These are phyloP conservation scores for Flueggea neowawraea DNA, from an alignment of 441 rosid species.

Conservation along the genomic window DNA sequence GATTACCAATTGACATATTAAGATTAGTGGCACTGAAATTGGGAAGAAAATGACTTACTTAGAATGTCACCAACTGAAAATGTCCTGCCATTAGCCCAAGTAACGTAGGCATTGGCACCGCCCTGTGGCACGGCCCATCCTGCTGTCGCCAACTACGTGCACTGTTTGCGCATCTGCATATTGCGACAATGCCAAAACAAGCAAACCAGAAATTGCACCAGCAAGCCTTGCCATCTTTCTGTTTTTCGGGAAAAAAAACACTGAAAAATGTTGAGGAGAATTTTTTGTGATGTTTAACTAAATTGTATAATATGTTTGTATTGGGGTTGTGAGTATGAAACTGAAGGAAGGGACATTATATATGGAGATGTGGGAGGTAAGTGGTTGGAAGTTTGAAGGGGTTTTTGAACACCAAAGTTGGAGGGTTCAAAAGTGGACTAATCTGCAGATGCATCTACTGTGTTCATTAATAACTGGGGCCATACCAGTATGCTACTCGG, in stretches of 20 bases:
- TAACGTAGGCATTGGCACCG: slow-evolving; percentile 17
- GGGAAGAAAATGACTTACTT: slow-evolving; percentile 10
- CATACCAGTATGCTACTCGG: no score
- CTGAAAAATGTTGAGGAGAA: no score
- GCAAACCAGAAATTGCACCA: slow-evolving; percentile 13
- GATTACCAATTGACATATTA: background rate
- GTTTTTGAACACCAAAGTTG: no score
- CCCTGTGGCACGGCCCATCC: slow-evolving; percentile 32
- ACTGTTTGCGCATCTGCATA: slow-evolving; percentile 26
- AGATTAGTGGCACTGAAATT: background rate
- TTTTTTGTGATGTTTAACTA: background rate
- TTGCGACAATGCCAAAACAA: slow-evolving; percentile 15
- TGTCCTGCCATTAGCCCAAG: slow-evolving; percentile 35
- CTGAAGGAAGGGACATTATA: no score
- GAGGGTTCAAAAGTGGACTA: no score
- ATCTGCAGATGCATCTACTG: no score
- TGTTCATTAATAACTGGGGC: no score
- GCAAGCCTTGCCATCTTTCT: slow-evolving; percentile 13
- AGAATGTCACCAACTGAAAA: slow-evolving; percentile 38
- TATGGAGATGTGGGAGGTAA: no score
- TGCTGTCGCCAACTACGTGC: slow-evolving; percentile 42
- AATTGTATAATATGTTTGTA: background rate
- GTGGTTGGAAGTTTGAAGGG: no score
- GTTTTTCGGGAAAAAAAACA: no score
- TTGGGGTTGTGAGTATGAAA: no score